Conservation (phyloP, 1,284 basidiomycete species). For the Leucoagaricus sp. region DNA sequence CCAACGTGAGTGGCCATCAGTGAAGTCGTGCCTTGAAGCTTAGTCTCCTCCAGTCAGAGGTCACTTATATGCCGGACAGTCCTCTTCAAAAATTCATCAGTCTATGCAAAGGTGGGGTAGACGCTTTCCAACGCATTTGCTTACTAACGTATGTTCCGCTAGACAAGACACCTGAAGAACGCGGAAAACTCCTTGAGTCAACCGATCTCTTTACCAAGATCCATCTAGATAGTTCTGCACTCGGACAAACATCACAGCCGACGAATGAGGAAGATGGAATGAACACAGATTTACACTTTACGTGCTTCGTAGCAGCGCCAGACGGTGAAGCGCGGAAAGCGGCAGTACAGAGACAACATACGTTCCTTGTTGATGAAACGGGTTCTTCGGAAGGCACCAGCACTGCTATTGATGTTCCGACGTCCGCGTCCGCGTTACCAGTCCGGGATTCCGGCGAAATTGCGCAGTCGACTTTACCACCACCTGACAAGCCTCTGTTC, state of each 20-base stretch:
- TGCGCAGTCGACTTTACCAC: background rate
- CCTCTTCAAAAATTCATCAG: constrained; percentile 67
- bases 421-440: background rate
- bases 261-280: constrained; percentile 31
- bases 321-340: constrained; percentile 35
- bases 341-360: constrained; percentile 5
- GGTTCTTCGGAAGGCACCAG: constrained; percentile 20
- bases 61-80: constrained; percentile 54
- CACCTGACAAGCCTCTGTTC: background rate
- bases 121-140: background rate
- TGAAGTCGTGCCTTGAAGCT: background rate
- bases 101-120: constrained; percentile 53
- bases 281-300: constrained; percentile 82
- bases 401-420: constrained; percentile 12
- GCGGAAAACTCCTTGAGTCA: constrained; percentile 73
- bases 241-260: constrained; percentile 67
- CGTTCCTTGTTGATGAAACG: background rate
- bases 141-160: background rate
- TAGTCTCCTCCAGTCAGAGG: constrained; percentile 46
- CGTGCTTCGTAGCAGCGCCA: constrained; percentile 77
- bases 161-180: constrained; percentile 70
- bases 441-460: background rate
- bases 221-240: constrained; percentile 67
- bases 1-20: constrained; percentile 53
- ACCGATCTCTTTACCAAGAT: constrained; percentile 77